Base-by-base conservation (phyloP, 1,139 yeast genomes). In the Sugiyamaella pinicola region DNA sequence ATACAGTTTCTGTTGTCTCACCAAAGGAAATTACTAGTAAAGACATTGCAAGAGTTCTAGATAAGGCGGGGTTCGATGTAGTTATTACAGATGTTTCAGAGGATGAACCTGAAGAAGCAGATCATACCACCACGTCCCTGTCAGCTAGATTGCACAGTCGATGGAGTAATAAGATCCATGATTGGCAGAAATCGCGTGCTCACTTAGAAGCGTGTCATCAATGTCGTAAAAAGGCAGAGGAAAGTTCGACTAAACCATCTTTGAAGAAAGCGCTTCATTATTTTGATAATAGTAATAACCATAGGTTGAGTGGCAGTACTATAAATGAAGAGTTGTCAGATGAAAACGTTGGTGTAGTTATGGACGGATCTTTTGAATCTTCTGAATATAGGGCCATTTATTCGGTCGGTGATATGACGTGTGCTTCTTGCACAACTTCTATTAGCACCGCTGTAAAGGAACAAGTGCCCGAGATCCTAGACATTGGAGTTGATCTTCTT, bases 391-490 rank as follows among this genome's bases (percentile, higher is more conserved):
- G 79, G 49, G 89, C 85, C 0, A 77, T 80, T 1, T 77, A 81
- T 53, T 70, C 82, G 4, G 72, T 85, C 46, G 76, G 77, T 4
- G 89, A 87, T 1, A 83, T 84, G 88, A 77, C 87, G 0, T 83
- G 89, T 63, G 78, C 84, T 1, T 71, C 84, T 2, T 84, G 89
- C 65, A 76, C 77, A 1, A 69, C 71, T 17, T 61, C 81, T 0
- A 77, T 85, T 2, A 69, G 77, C 1, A 72, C 72, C 7, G 74
- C 75, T 0, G 74, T 84, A n/a, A 64, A 66, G 12, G 68, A 65
- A 0, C 66, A 70, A 2, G 61, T 80, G 3, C 70, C 72, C 1
- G 66, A 69, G 17, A 64, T 68, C 15, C 37, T 58, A 13, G 72
- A 69, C 33, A 59, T 70, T 42, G 66, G 64, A 8, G 73, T 72